Base-by-base conservation (phyloP, 2,329 filamentous ascomycete genomes). In the Cytospora mali region DNA sequence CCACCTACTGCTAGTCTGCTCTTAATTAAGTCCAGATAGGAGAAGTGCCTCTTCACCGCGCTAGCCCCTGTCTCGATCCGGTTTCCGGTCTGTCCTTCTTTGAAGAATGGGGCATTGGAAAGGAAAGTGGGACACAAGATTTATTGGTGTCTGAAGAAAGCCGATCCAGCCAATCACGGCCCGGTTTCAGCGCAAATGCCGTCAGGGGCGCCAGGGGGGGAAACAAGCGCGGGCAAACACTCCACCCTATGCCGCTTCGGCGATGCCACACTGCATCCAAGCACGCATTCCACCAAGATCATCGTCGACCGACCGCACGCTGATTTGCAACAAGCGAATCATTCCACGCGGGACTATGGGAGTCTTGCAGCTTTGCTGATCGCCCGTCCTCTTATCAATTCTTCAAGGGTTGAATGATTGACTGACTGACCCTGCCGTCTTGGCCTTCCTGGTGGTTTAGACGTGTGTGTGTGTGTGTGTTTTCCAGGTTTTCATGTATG, bases 51-150 rank as follows among this genome's bases (percentile, higher is more conserved):
- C 42, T 46, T 46, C 42, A 46, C 42, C 42, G 42, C 42, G 50
- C 58, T 54, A 60, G 58, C 58, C 58, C 58, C 58, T 60, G 58
- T 60, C 58, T 60, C 27, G 58, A 60, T 60, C 58, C 52, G 52
- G 58, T 51, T 48, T 49, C 58, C 50, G 50, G 50, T n/a, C 58
- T 31, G n/a, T 60, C 58, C 48, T 48, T 52, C 42, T 23, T 13
- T 18, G 7, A 48, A 60, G 39, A n/a, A 60, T 60, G 50, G 58
- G 54, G 58, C 58, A 48, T 60, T 54, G 39, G 58, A 60, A 46
- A 42, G 50, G 50, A 55, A 60, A 52, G 42, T 46, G 52, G 58
- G 50, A 60, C 57, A 60, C 50, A 54, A 31, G 28, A 54, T 54
- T 60, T 60, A 60, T 60, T 60, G 42, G 42, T 46, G n/a, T 46